Conservation (phyloP, 2,329 filamentous ascomycete species). For the Fusarium sp. region DNA sequence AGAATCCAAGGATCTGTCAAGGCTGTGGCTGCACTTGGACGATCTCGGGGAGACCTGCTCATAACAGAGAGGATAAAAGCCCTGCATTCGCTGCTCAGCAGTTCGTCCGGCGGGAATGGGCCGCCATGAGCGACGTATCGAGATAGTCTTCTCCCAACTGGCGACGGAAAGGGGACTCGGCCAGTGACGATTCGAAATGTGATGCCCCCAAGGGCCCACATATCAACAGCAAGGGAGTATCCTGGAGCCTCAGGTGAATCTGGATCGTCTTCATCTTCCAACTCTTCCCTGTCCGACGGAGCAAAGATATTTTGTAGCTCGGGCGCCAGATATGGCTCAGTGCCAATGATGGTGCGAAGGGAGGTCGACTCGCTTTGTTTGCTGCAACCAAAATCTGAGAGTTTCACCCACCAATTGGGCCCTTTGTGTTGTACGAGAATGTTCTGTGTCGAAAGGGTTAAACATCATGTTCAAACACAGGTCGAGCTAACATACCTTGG, state of each 20-base stretch:
- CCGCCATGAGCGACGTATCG: neutral
- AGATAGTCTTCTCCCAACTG: neutral
- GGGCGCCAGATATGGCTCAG: neutral
- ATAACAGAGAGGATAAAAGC: neutral
- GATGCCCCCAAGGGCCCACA: constrained; percentile 6
- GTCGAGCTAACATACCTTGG: neutral
- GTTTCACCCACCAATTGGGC: constrained; percentile 12
- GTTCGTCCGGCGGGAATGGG: neutral
- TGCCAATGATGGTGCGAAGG: neutral
- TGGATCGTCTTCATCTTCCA: neutral
- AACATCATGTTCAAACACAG: neutral
- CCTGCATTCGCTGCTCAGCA: neutral
- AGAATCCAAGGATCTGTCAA: neutral
- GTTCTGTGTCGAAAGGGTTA: neutral
- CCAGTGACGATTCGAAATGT: neutral
- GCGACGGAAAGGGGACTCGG: neutral
- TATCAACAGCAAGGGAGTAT: neutral
- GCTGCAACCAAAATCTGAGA: constrained; percentile 4
- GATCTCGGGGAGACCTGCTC: neutral
- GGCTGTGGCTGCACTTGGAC: neutral
- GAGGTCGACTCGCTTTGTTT: neutral
- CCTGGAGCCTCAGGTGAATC: rapidly evolving
- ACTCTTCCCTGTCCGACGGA: neutral
- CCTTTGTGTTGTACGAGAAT: neutral
- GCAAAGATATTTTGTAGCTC: neutral